Evolutionary conservation across 73 alveolate species (phyloP).

Genomic region (Stentor roeselii): DNA sequence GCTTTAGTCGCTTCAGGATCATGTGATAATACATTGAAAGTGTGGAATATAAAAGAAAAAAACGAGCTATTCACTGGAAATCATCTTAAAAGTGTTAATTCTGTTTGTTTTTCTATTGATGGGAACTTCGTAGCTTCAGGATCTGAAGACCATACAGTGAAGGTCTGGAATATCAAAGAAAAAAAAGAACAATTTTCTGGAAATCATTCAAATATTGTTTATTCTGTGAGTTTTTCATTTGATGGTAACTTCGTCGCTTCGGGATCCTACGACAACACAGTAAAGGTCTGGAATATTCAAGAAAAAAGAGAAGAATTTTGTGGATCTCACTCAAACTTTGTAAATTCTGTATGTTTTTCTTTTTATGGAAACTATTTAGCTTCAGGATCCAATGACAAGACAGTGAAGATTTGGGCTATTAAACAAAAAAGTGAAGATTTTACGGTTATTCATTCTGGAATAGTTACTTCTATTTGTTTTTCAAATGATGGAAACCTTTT

Average conservation of each 20-base stretch:
- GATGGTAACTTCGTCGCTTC: constrained; percentile 88
- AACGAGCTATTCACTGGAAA: constrained; percentile 79
- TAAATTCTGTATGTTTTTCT: constrained; percentile 86
- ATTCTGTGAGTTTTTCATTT: constrained; percentile 88
- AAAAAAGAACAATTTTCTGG: constrained; percentile 73
- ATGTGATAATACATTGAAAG: constrained; percentile 95
- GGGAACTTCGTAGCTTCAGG: constrained; percentile 91
- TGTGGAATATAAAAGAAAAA: constrained; percentile 81
- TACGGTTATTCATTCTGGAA: constrained; percentile 97
- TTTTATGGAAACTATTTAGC: constrained; percentile 91
- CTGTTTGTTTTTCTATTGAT: constrained; percentile 95
- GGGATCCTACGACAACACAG: constrained; percentile 82
- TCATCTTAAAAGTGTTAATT: constrained; percentile 96
- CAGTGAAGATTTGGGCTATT: constrained; percentile 97
- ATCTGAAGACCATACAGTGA: constrained; percentile 92
- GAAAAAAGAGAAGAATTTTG: constrained; percentile 80
- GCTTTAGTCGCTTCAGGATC: constrained; percentile 77
- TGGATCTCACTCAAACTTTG: constrained; percentile 92
- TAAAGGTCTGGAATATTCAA: constrained; percentile 96
- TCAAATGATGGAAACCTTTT: constrained; percentile 93
- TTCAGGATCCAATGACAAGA: constrained; percentile 88
- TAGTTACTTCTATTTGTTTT: constrained; percentile 84
- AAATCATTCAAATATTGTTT: constrained; percentile 88
- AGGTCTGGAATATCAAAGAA: constrained; percentile 88
- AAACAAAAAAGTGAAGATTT: constrained; percentile 91